Evolutionary conservation across 805 yeast genomes (phyloP), one percentile per base, ranked within the genome.

Genomic region (Candida corydali): DNA sequence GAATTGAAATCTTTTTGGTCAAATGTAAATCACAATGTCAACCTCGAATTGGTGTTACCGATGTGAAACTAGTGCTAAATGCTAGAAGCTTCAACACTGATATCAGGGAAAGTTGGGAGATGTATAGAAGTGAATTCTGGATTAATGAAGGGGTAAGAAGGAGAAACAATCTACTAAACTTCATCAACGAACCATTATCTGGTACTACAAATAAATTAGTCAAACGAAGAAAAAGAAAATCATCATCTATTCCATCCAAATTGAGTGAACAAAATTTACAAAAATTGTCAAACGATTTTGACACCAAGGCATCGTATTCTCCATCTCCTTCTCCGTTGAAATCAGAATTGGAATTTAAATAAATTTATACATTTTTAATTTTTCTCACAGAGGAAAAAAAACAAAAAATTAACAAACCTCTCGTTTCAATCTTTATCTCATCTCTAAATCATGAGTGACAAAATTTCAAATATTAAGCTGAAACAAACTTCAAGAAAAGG

Each of bases 111-210:
- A 89, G 87, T 8, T 91, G 98, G 98, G 98, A 91, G 52, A 59
- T 87, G 27, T 91, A 89, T 51, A 63, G 98, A 41, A 86, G 85
- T 47, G 97, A 89, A 55, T 93, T 88, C 54, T 93, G 98, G 97
- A 77, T 80, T 16, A 73, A 82, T 47, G 96, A 88, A 55, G 85
- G 86, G 1, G 75, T 78, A 2, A 70, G 87, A 46, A 65, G 88
- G 44, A 47, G 73, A 15, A 57, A 61, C 22, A 51, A 51, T 25
- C 46, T 66, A 45, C 44, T 67, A 43, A 55, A 57, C 22, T 67
- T 65, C 37, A 43, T 46, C 2, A 47, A 47, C 17, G 17, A 36
- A 4, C 45, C 46, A 11, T 24, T 19, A 3, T 20, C 18, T 9
- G 34, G n/a, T 19, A 20, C 10, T n/a, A 8, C 28, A n/a, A 41